Evolutionary conservation across 2,329 filamentous ascomycete genomes (phyloP).

Genomic region (Onygena corvina): DNA sequence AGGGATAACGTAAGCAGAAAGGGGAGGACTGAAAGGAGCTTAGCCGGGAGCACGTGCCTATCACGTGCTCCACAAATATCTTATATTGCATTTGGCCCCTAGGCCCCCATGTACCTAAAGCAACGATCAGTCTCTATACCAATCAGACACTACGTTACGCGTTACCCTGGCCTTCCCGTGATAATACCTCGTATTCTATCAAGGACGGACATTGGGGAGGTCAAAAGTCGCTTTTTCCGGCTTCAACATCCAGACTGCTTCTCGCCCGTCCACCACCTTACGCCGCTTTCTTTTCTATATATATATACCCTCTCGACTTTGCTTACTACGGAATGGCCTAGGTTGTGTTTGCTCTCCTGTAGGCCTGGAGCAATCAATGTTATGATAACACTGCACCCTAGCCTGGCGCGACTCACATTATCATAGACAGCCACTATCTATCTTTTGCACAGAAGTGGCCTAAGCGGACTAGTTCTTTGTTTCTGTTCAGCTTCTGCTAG

Average conservation of each 20-base stretch:
- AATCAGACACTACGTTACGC: too few species aligned
- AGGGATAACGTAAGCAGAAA: conserved; percentile 1
- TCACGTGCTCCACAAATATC: too few species aligned
- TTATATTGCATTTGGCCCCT: too few species aligned
- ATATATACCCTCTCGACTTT: neutral
- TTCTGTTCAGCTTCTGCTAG: neutral
- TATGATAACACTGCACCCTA: neutral
- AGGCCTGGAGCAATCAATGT: neutral
- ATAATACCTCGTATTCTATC: too few species aligned
- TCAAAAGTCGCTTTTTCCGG: neutral
- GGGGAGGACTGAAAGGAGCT: too few species aligned
- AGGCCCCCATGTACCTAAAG: too few species aligned
- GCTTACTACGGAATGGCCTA: neutral
- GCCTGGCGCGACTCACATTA: conserved; percentile 3
- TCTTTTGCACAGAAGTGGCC: neutral
- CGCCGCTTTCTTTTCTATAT: too few species aligned
- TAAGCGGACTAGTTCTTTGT: neutral
- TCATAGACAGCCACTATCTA: neutral
- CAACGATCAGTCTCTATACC: too few species aligned
- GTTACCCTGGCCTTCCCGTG: too few species aligned
- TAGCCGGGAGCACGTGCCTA: too few species aligned
- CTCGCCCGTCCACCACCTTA: neutral
- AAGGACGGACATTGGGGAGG: too few species aligned
- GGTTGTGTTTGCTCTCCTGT: neutral
- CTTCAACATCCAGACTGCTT: neutral